Evolutionary conservation across 2,329 filamentous ascomycete species (phyloP).

Genomic region (Trematosphaeria pertusa): DNA sequence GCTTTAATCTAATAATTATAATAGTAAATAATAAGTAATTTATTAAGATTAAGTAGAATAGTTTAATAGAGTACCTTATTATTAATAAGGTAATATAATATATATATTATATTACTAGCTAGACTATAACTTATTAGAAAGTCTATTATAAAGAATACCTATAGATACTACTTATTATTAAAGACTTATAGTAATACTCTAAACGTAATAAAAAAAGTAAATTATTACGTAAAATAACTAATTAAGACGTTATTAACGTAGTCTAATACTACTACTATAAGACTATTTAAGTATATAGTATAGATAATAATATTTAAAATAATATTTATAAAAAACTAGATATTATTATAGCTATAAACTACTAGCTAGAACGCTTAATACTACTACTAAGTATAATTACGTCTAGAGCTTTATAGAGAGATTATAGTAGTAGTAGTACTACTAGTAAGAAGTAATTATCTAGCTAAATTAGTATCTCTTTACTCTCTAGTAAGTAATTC

Average conservation of each 20-base stretch:
- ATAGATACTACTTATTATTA: conserved; percentile 51
- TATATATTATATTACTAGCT: conserved; percentile 17
- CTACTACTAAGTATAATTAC: conserved; percentile 24
- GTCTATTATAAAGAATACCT: conserved; percentile 47
- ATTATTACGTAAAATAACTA: conserved; percentile 47
- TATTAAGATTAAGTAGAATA: conserved; percentile 51
- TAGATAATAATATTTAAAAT: conserved; percentile 44
- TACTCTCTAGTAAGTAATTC: conserved; percentile 23
- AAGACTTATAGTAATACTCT: conserved; percentile 55
- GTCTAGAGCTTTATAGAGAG: conserved; percentile 19
- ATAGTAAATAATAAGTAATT: conserved; percentile 40
- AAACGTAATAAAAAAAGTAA: conserved; percentile 53
- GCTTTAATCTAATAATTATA: conserved; percentile 55
- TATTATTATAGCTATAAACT: conserved; percentile 43
- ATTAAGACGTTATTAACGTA: conserved; percentile 49
- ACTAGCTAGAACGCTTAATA: conserved; percentile 33
- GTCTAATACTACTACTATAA: conserved; percentile 54
- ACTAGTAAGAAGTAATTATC: conserved; percentile 8
- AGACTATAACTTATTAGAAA: conserved; percentile 29
- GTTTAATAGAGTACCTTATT: conserved; percentile 23
- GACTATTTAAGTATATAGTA: conserved; percentile 45
- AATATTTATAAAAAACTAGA: conserved; percentile 43
- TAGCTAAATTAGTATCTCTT: conserved; percentile 9
- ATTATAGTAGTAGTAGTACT: conserved; percentile 14
- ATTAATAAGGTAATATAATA: conserved; percentile 24